phyloP scores from a whole-genome alignment of 2,329 filamentous ascomycete species.

The Phialophora tarda region DNA sequence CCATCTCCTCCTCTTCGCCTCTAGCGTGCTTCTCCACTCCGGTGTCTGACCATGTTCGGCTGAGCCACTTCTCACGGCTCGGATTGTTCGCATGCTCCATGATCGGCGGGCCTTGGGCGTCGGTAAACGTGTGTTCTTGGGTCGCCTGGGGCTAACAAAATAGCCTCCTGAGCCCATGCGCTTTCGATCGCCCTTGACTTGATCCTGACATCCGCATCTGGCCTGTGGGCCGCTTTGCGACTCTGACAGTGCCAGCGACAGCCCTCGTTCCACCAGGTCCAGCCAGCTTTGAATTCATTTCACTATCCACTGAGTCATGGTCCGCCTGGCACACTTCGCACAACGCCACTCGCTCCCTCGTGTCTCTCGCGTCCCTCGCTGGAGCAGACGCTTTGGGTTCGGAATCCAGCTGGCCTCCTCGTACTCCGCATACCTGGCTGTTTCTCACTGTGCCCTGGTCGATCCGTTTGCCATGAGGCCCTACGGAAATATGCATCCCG shows the following conservation, averaged over 20 bases:
- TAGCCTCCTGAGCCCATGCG: constrained; percentile 5
- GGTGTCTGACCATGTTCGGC: constrained; percentile 19
- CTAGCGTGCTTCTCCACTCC: constrained; percentile 1
- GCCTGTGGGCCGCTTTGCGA: neutral
- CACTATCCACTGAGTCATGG: constrained; percentile 8
- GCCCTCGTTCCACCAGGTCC: constrained; percentile 22
- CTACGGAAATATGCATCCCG: constrained; percentile 15
- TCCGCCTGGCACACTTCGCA: constrained; percentile 1
- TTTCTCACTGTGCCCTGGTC: neutral
- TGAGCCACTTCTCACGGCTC: constrained; percentile 15
- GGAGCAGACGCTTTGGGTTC: neutral
- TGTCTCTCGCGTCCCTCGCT: neutral
- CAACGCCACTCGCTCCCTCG: constrained; percentile 1
- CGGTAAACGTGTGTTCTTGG: constrained; percentile 15
- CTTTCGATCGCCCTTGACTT: constrained; percentile 19
- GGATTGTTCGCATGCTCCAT: neutral
- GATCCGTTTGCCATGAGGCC: neutral
- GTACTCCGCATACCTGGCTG: neutral
- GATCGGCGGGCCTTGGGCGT: constrained; percentile 2
- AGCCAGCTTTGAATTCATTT: constrained; percentile 18
- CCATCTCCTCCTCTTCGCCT: constrained; percentile 5
- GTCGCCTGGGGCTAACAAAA: constrained; percentile 9
- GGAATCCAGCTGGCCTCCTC: neutral
- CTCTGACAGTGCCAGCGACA: constrained; percentile 12
- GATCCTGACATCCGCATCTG: constrained; percentile 13